These are phyloP conservation scores for Lepidium aucheri DNA, from an alignment of 345 rosid genomes.

Conservation along the genomic window DNA sequence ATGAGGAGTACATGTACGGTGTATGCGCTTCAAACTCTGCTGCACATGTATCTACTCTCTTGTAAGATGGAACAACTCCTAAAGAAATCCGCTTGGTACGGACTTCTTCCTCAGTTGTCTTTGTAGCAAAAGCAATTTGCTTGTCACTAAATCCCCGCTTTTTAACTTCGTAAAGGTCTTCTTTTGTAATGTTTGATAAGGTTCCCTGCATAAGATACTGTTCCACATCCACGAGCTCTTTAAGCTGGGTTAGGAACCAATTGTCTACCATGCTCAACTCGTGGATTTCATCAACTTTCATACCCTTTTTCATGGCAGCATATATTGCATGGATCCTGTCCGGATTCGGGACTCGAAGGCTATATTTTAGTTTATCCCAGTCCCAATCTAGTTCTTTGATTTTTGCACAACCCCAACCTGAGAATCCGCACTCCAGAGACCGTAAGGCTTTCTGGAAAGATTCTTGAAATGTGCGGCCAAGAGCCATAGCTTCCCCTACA, in stretches of 20 bases:
- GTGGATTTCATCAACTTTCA: conserved; percentile 74
- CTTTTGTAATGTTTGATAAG: conserved; percentile 64
- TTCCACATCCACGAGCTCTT: conserved; percentile 81
- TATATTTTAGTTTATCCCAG: conserved; percentile 83
- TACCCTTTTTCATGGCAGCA: conserved; percentile 96
- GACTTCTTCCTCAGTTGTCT: conserved; percentile 79
- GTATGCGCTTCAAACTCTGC: conserved; percentile 98
- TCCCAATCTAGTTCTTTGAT: conserved; percentile 83
- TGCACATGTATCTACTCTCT: conserved; percentile 97
- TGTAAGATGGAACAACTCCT: conserved; percentile 78
- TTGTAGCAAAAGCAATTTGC: conserved; percentile 90
- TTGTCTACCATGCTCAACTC: conserved; percentile 83
- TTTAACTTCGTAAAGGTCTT: conserved; percentile 74
- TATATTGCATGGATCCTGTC: conserved; percentile 77
- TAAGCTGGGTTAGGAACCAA: conserved; percentile 93
- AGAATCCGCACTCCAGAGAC: conserved; percentile 74
- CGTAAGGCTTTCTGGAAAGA: conserved; percentile 93
- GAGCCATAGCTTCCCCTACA: conserved; percentile 93
- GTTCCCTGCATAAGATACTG: conserved; percentile 58
- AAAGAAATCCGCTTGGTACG: conserved; percentile 51
- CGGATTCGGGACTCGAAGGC: conserved; percentile 83
- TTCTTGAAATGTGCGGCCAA: conserved; percentile 94
- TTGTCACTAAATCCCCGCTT: conserved; percentile 86
- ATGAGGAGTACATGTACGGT: conserved; percentile 94
- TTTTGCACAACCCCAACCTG: conserved; percentile 86